Percentiles rank a stretch among this genome's conserved stretches.
phyloP scores from a whole-genome alignment of 1,284 basidiomycete species.

The Grifola frondosa region DNA sequence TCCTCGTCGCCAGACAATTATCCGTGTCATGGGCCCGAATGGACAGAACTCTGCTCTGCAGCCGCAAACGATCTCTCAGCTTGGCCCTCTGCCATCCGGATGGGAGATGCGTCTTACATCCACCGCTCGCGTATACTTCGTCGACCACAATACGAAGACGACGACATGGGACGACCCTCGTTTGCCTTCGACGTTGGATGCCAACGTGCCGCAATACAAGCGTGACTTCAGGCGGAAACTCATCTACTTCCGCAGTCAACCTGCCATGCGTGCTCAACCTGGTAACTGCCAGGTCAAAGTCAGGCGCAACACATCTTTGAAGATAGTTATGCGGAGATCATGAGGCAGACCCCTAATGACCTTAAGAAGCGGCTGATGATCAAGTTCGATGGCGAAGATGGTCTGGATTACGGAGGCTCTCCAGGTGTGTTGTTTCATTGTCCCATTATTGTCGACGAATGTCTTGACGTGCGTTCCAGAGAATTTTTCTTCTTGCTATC shows the following conservation, averaged over 20 bases:
- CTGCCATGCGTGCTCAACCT: slow-evolving; percentile 83
- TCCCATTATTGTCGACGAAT: neutral
- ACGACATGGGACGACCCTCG: slow-evolving; percentile 97
- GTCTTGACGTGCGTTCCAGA: slow-evolving; percentile 43
- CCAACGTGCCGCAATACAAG: slow-evolving; percentile 99
- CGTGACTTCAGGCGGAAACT: slow-evolving; percentile 98
- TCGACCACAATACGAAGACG: slow-evolving; percentile 94
- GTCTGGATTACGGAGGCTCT: slow-evolving; percentile 98
- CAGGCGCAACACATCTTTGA: slow-evolving; percentile 91
- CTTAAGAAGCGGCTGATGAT: slow-evolving; percentile 98
- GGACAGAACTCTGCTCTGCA: slow-evolving; percentile 73
- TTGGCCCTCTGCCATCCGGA: slow-evolving; percentile 93
- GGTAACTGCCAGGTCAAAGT: slow-evolving; percentile 99
- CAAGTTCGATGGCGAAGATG: slow-evolving; percentile 98
- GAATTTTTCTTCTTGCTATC: slow-evolving; percentile 99
- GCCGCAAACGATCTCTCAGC: slow-evolving; percentile 82
- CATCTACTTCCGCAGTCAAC: slow-evolving; percentile 98
- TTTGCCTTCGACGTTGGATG: slow-evolving; percentile 78
- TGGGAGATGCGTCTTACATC: slow-evolving; percentile 98
- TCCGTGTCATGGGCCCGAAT: slow-evolving; percentile 76
- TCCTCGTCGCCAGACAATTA: slow-evolving; percentile 82
- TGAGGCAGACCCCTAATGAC: slow-evolving; percentile 92
- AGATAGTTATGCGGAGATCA: slow-evolving; percentile 94
- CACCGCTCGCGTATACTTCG: slow-evolving; percentile 93
- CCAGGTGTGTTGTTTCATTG: slow-evolving; percentile 56